A percentile compares a stretch with the other conserved stretches of the same genome.
These are phyloP conservation scores for Multifurca ochricompacta DNA, from an alignment of 768 basidiomycete species.

Conservation along the genomic window DNA sequence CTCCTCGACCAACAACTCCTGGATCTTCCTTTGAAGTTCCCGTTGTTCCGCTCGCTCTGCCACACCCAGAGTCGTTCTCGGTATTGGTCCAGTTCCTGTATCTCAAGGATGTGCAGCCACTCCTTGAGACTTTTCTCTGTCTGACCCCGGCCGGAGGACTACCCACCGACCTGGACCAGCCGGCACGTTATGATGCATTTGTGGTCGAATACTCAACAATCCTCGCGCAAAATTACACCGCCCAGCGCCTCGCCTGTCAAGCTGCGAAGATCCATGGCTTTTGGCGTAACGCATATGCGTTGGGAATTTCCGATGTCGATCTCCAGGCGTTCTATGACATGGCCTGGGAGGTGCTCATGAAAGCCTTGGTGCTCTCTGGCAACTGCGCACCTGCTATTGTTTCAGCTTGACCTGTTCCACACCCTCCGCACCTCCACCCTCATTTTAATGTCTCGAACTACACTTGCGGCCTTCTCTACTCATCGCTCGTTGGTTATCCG, in stretches of 20 bases:
- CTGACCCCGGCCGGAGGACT: conserved; percentile 17
- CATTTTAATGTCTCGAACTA: background rate
- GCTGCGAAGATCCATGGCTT: conserved; percentile 36
- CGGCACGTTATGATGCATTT: conserved; percentile 6
- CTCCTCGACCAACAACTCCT: conserved; percentile 24
- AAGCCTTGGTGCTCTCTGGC: conserved; percentile 30
- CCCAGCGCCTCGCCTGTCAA: conserved; percentile 31
- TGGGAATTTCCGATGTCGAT: conserved; percentile 42
- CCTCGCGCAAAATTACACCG: conserved; percentile 24
- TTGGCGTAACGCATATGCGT: conserved; percentile 43
- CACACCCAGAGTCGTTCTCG: conserved; percentile 54
- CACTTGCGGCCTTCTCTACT: background rate
- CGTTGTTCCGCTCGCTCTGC: conserved; percentile 54
- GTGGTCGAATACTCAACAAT: conserved; percentile 17
- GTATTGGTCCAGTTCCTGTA: conserved; percentile 60
- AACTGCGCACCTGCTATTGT: background rate
- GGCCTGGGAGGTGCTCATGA: conserved; percentile 42
- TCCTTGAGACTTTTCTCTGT: conserved; percentile 43
- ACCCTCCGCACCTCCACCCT: too few species aligned
- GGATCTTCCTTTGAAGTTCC: conserved; percentile 38
- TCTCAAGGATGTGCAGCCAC: conserved; percentile 42
- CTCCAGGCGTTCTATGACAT: conserved; percentile 43
- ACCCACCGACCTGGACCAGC: conserved; percentile 12
- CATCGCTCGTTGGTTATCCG: background rate
- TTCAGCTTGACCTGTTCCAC: background rate